Conservation (phyloP, 768 basidiomycete species). For the Naganishia randhawae region DNA sequence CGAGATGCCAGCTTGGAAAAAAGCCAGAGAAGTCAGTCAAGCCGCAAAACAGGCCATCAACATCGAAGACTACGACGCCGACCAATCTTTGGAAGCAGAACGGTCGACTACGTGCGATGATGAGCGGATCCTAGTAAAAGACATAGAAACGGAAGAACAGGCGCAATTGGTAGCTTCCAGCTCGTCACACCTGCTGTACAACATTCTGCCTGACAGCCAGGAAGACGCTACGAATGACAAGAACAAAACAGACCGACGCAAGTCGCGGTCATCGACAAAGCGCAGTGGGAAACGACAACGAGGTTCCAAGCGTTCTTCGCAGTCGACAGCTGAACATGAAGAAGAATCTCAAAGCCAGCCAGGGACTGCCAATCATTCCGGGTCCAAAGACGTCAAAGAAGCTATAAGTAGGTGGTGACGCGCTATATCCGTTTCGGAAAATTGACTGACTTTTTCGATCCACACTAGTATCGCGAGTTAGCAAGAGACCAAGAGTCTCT, state of each 20-base stretch:
- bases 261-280: neutral
- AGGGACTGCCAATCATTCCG: neutral
- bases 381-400: neutral
- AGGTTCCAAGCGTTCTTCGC: neutral
- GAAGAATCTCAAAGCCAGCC: neutral
- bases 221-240: neutral
- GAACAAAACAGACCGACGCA: neutral
- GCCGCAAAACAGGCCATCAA: neutral
- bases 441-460: neutral
- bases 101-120: neutral
- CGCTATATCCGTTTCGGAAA: neutral
- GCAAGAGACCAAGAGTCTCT: conserved; percentile 5
- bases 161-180: no score
- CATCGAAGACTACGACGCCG: neutral
- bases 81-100: conserved; percentile 1
- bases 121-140: neutral
- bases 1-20: conserved; percentile 5
- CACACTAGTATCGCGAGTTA: neutral
- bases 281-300: neutral
- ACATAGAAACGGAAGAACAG: neutral
- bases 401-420: neutral
- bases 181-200: neutral
- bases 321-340: neutral
- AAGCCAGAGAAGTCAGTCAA: neutral
- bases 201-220: neutral